Evolutionary conservation across 2,329 filamentous ascomycete species (phyloP).

Genomic region (Onygenales sp.): DNA sequence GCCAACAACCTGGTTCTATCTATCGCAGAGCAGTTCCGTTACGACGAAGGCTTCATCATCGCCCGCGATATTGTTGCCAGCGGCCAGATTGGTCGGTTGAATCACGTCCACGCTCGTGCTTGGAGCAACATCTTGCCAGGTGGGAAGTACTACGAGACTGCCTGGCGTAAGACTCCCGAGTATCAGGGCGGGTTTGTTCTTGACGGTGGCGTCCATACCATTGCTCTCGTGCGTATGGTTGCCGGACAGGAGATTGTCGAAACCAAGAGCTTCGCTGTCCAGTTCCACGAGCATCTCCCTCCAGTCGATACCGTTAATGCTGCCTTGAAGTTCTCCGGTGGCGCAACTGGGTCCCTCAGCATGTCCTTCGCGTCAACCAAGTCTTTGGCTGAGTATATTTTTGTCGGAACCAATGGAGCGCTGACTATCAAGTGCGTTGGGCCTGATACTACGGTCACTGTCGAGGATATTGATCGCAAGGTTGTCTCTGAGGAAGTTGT

Average conservation of each 20-base stretch:
- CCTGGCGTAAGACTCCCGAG: slow-evolving; percentile 47
- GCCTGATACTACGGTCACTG: slow-evolving; percentile 25
- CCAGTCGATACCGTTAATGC: slow-evolving; percentile 50
- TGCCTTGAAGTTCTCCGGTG: slow-evolving; percentile 37
- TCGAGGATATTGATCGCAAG: slow-evolving; percentile 37
- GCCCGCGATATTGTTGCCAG: slow-evolving; percentile 36
- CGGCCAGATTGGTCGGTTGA: slow-evolving; percentile 35
- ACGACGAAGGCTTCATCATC: slow-evolving; percentile 37
- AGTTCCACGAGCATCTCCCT: slow-evolving; percentile 42
- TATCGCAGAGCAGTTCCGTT: slow-evolving; percentile 52
- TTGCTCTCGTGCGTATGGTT: slow-evolving; percentile 43
- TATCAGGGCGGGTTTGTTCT: slow-evolving; percentile 52
- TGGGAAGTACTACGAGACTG: slow-evolving; percentile 47
- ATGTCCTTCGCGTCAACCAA: slow-evolving; percentile 46
- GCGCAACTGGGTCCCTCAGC: slow-evolving; percentile 41
- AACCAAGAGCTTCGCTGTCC: slow-evolving; percentile 38
- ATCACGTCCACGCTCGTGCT: slow-evolving; percentile 42
- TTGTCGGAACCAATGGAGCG: slow-evolving; percentile 43
- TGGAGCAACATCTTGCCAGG: slow-evolving; percentile 36
- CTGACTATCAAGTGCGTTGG: slow-evolving; percentile 35
- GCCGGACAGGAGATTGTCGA: slow-evolving; percentile 35
- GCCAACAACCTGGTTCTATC: slow-evolving; percentile 33
- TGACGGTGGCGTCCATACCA: slow-evolving; percentile 49
- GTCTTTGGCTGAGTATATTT: slow-evolving; percentile 38
- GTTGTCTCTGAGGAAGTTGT: slow-evolving; percentile 44